Evolutionary conservation across 148 eudicot genomes (phyloP).

Genomic region (Chenopodium berlandieri): DNA sequence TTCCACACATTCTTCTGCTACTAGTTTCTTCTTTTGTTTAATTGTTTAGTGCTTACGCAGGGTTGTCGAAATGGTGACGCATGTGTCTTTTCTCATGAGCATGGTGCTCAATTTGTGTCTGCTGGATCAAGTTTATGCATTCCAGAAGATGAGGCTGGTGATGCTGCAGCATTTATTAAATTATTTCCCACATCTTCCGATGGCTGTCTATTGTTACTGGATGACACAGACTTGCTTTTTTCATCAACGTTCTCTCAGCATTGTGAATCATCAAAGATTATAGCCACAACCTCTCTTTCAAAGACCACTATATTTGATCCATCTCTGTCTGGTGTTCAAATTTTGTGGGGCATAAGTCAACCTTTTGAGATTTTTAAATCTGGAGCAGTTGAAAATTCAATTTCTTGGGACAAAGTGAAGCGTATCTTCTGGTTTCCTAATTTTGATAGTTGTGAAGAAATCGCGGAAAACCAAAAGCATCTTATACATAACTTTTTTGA

Average conservation of each 20-base stretch:
- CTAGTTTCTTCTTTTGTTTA: neutral
- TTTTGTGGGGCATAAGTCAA: conserved; percentile 47
- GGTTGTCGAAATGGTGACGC: conserved; percentile 83
- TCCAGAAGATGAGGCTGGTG: conserved; percentile 52
- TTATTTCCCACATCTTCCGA: conserved; percentile 47
- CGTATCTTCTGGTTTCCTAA: conserved; percentile 71
- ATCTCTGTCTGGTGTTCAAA: conserved; percentile 39
- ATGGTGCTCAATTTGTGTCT: conserved; percentile 32
- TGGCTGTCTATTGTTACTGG: conserved; percentile 53
- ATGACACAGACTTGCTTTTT: conserved; percentile 63
- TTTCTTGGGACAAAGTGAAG: conserved; percentile 68
- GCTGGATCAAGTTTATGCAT: conserved; percentile 33
- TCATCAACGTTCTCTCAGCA: conserved; percentile 44
- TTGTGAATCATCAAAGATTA: conserved; percentile 53
- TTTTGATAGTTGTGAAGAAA: conserved; percentile 40
- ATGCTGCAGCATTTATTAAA: conserved; percentile 42
- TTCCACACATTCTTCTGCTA: conserved; percentile 1
- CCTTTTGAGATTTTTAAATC: conserved; percentile 44
- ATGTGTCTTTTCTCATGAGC: conserved; percentile 70
- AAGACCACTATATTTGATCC: conserved; percentile 36
- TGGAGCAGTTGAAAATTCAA: conserved; percentile 34
- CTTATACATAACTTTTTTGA: conserved; percentile 53
- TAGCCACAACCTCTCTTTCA: conserved; percentile 53
- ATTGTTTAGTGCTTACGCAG: conserved; percentile 36
- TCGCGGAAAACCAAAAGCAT: conserved; percentile 48